phyloP scores from a whole-genome alignment of 2,329 filamentous ascomycete species.

The Bipolaris zeicola region DNA sequence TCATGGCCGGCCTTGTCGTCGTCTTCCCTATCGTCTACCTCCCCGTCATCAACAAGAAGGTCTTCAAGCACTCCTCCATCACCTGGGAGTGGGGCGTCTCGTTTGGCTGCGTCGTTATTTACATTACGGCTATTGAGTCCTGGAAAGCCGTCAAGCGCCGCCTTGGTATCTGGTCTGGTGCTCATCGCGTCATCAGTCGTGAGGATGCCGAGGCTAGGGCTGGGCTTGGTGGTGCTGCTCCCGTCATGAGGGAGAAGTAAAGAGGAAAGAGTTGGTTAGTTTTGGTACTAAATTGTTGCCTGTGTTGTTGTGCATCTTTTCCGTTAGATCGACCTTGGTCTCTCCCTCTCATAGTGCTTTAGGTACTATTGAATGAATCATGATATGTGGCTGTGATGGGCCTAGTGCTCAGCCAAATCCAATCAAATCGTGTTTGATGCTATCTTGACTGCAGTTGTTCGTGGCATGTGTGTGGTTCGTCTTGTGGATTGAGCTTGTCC shows the following conservation, averaged over 20 bases:
- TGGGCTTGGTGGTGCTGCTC: slow-evolving; percentile 19
- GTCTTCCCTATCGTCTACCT: slow-evolving; percentile 55
- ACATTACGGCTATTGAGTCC: slow-evolving; percentile 50
- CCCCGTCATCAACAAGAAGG: slow-evolving; percentile 52
- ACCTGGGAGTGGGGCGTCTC: slow-evolving; percentile 56
- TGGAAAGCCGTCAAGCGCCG: slow-evolving; percentile 55
- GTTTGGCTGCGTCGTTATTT: slow-evolving; percentile 49
- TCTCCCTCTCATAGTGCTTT: background rate
- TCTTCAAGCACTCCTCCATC: slow-evolving; percentile 53
- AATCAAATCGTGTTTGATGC: background rate
- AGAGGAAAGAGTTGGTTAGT: background rate
- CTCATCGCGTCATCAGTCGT: slow-evolving; percentile 35
- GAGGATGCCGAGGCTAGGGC: slow-evolving; percentile 47
- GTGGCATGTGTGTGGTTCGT: background rate
- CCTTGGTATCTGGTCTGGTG: slow-evolving; percentile 43
- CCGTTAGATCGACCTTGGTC: slow-evolving; percentile 19
- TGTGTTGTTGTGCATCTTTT: background rate
- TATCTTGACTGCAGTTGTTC: background rate
- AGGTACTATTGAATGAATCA: background rate
- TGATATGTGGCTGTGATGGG: background rate
- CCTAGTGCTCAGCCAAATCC: background rate
- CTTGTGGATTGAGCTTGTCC: too few relatives aligned
- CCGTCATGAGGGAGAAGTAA: slow-evolving; percentile 23
- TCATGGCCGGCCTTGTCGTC: slow-evolving; percentile 48
- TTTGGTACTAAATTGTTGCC: background rate